These are phyloP conservation scores for Chrysosporium queenslandicum DNA, from an alignment of 2,329 filamentous ascomycete species.

Conservation along the genomic window DNA sequence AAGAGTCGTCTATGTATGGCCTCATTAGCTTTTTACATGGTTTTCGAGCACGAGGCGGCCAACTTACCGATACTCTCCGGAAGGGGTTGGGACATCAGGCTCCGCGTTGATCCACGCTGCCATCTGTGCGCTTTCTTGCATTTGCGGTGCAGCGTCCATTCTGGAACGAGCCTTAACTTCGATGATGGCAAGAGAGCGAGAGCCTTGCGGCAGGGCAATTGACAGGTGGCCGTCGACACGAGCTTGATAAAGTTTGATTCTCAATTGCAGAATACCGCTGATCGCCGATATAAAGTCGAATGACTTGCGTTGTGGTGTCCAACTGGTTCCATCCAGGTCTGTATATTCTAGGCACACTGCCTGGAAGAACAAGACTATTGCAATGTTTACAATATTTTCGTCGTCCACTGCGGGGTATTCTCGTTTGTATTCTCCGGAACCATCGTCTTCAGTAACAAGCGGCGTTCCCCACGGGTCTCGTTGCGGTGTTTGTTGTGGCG, in stretches of 20 bases:
- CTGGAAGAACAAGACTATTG: slow-evolving; percentile 10
- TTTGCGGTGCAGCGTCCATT: not conserved
- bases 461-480: not conserved
- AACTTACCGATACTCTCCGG: not conserved
- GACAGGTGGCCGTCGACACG: slow-evolving; percentile 13
- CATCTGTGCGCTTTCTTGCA: slow-evolving; percentile 17
- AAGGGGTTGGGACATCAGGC: not conserved
- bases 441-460: not conserved
- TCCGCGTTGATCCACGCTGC: slow-evolving; percentile 17
- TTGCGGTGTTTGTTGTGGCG: too few species aligned
- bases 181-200: slow-evolving; percentile 10
- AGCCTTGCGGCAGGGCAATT: not conserved
- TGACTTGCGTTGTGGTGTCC: not conserved
- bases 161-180: slow-evolving; percentile 13
- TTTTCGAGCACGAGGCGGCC: too few species aligned
- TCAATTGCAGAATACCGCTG: not conserved
- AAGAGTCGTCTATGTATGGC: slow-evolving; percentile 12
- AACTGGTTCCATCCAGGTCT: not conserved
- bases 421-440: not conserved
- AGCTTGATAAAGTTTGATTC: slow-evolving; percentile 9
- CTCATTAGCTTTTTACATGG: not conserved
- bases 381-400: slow-evolving; percentile 15
- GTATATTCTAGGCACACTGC: slow-evolving; percentile 4
- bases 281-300: not conserved
- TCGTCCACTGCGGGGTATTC: slow-evolving; percentile 9